phyloP scores from a whole-genome alignment of 2,329 filamentous ascomycete species.

The Trichoderma asperellum region DNA sequence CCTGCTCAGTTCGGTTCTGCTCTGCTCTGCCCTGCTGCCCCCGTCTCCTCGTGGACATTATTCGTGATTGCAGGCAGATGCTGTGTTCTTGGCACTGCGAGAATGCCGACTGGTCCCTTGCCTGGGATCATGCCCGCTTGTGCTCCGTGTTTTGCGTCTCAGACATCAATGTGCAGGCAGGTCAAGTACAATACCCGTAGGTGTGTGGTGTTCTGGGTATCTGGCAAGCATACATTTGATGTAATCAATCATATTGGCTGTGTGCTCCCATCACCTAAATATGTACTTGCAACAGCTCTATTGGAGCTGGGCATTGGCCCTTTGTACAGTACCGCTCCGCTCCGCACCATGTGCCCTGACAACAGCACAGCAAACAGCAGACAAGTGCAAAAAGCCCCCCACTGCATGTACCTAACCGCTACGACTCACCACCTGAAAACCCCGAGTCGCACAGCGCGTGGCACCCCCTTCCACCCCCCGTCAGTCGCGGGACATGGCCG shows the following conservation, averaged over 20 bases:
- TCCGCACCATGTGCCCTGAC: background rate
- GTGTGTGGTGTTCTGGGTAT: background rate
- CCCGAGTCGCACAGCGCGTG: slow-evolving; percentile 22
- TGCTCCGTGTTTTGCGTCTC: background rate
- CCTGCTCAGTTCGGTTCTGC: background rate
- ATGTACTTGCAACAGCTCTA: background rate
- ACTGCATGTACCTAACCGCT: background rate
- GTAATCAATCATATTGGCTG: no score
- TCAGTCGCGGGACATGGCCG: slow-evolving; percentile 24
- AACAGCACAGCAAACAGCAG: background rate
- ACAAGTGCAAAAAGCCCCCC: slow-evolving; percentile 5
- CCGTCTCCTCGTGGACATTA: background rate
- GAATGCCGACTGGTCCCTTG: background rate
- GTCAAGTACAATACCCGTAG: no score
- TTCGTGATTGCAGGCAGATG: background rate
- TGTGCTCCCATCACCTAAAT: no score
- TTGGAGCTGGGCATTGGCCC: background rate
- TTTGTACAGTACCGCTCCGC: background rate
- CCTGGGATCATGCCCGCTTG: background rate
- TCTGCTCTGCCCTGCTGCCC: background rate
- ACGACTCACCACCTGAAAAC: slow-evolving; percentile 7
- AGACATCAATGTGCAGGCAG: background rate
- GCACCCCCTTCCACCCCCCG: slow-evolving; percentile 24
- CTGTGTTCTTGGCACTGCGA: background rate
- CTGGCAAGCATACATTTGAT: no score